These are phyloP conservation scores for Thelonectria blattea DNA, from an alignment of 2,329 filamentous ascomycete genomes.

Conservation along the genomic window DNA sequence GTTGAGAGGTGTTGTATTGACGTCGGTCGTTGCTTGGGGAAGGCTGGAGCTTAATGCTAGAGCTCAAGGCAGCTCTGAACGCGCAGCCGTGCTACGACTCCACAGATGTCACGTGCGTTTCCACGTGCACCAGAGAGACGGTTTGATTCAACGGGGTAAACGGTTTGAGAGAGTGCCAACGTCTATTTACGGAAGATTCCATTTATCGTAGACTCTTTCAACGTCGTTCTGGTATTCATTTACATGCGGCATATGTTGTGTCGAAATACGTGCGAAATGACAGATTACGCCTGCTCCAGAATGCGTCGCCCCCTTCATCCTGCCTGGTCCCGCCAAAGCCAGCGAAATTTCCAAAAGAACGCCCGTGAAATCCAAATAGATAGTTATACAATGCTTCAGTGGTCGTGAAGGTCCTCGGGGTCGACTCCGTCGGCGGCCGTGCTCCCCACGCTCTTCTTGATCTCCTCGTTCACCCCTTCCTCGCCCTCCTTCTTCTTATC, in stretches of 20 bases:
- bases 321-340: slow-evolving; percentile 35
- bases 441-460: slow-evolving; percentile 36
- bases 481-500: slow-evolving; percentile 48
- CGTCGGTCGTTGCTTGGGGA: slow-evolving; percentile 35
- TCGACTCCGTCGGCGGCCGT: slow-evolving; percentile 25
- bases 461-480: slow-evolving; percentile 27
- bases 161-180: background rate
- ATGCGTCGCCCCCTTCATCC: slow-evolving; percentile 15
- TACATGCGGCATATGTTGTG: background rate
- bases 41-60: slow-evolving; percentile 46
- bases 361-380: slow-evolving; percentile 8
- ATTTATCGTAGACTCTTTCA: background rate
- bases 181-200: background rate
- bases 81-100: slow-evolving; percentile 45
- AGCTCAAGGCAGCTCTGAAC: slow-evolving; percentile 57
- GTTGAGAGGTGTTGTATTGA: slow-evolving; percentile 34
- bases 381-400: slow-evolving; percentile 18
- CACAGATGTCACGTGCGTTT: slow-evolving; percentile 3
- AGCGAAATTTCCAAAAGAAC: slow-evolving; percentile 11
- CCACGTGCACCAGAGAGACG: slow-evolving; percentile 23
- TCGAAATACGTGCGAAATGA: background rate
- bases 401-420: slow-evolving; percentile 29
- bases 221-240: background rate
- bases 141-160: background rate
- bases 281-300: slow-evolving; percentile 1